Conservation (phyloP, 306 rosid genomes). For the Hippophae tibetana region DNA sequence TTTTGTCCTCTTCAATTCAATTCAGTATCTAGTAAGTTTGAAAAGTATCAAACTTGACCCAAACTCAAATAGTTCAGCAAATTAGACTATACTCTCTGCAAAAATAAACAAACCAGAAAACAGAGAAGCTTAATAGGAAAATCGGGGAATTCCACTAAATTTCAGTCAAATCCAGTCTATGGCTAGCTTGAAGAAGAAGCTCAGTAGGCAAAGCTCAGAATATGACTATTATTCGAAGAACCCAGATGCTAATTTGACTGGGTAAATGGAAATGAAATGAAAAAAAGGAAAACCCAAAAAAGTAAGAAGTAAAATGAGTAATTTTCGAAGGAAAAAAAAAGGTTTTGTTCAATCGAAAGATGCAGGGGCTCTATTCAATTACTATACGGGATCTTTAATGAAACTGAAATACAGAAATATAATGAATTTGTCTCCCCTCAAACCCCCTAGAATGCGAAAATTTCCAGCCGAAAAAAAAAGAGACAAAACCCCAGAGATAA, state of each 20-base stretch:
- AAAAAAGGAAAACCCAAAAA: background rate
- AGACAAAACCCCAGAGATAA: too few species aligned
- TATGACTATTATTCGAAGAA: constrained; percentile 6
- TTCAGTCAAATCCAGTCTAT: background rate
- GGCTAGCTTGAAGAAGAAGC: background rate
- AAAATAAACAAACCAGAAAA: background rate
- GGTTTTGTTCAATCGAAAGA: background rate
- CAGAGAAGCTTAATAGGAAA: background rate
- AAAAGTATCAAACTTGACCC: constrained; percentile 2
- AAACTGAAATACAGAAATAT: constrained; percentile 15
- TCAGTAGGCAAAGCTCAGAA: background rate
- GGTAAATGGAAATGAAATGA: background rate
- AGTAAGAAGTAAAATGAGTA: background rate
- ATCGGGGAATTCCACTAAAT: background rate
- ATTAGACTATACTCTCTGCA: background rate
- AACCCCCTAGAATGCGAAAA: too few species aligned
- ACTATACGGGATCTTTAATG: constrained; percentile 27
- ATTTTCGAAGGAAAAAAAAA: background rate
- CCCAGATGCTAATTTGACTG: constrained; percentile 12
- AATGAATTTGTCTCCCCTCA: constrained; percentile 10
- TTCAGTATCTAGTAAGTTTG: constrained; percentile 7
- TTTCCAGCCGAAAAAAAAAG: too few species aligned
- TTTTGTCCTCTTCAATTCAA: background rate
- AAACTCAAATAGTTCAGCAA: background rate
- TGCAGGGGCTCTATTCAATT: background rate